phyloP scores from a whole-genome alignment of 2,329 filamentous ascomycete genomes.

The Septoria linicola region DNA sequence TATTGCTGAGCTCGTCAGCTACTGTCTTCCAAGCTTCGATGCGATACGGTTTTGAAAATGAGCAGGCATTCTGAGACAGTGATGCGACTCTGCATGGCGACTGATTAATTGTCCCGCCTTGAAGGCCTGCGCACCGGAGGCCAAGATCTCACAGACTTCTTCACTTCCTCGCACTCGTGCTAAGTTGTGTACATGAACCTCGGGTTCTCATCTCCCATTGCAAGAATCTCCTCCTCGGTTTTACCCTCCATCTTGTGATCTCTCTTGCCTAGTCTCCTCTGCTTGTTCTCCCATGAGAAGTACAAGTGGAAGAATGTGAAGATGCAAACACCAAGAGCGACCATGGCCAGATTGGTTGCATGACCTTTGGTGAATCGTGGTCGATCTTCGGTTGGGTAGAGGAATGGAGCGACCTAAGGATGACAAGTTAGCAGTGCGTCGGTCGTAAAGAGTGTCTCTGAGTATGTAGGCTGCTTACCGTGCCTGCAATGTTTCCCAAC shows the following conservation, averaged over 20 bases:
- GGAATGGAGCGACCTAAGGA: conserved; percentile 51
- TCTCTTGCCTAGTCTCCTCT: conserved; percentile 42
- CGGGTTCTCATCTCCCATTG: conserved; percentile 48
- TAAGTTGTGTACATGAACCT: conserved; percentile 45
- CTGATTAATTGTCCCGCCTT: too few species aligned
- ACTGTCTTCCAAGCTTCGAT: too few species aligned
- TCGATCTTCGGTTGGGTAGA: conserved; percentile 48
- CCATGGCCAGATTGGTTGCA: conserved; percentile 42
- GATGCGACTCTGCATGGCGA: too few species aligned
- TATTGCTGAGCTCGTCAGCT: too few species aligned
- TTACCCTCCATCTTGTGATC: conserved; percentile 43
- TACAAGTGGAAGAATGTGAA: conserved; percentile 40
- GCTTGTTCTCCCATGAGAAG: conserved; percentile 40
- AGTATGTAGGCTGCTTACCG: too few species aligned
- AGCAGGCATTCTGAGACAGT: too few species aligned
- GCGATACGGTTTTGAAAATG: too few species aligned
- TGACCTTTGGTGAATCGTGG: conserved; percentile 55
- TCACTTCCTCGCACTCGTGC: too few species aligned
- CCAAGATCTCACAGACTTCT: too few species aligned
- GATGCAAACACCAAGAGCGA: conserved; percentile 48
- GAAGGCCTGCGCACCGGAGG: too few species aligned
- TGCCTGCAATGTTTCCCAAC: conserved; percentile 59
- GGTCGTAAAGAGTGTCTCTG: too few species aligned
- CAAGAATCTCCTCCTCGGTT: conserved; percentile 45
- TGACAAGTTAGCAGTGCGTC: too few species aligned